Conservation (phyloP, 768 basidiomycete species). For the Epithele typhae region DNA sequence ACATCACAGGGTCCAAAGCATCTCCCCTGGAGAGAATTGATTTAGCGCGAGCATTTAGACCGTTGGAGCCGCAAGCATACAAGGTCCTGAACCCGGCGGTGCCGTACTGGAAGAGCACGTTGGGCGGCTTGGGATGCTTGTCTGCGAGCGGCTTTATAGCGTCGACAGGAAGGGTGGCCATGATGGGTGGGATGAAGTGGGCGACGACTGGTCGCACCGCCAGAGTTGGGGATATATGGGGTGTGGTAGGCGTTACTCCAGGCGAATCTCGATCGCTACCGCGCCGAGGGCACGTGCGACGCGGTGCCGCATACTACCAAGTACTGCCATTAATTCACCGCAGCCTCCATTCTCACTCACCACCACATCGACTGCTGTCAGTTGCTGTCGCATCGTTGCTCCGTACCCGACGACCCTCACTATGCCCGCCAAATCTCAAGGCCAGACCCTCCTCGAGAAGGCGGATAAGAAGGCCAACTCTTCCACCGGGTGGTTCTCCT, state of each 20-base stretch:
- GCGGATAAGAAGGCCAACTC: conserved; percentile 91
- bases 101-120: conserved; percentile 78
- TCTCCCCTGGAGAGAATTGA: conserved; percentile 44
- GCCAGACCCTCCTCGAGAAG: conserved; percentile 71
- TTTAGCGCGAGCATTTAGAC: conserved; percentile 6
- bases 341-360: conserved; percentile 3
- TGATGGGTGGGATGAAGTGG: conserved; percentile 8
- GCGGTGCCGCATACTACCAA: conserved; percentile 1
- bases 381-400: background rate
- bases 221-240: conserved; percentile 1
- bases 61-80: conserved; percentile 45
- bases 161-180: conserved; percentile 30
- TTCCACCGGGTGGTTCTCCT: conserved; percentile 85
- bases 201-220: background rate
- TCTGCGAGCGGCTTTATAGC: conserved; percentile 48
- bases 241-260: background rate
- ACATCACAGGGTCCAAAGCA: conserved; percentile 85
- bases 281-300: conserved; percentile 13
- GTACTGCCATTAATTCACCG: background rate
- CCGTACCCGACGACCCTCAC: background rate
- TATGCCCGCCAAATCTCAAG: conserved; percentile 77
- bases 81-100: conserved; percentile 92
- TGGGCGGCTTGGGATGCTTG: conserved; percentile 66
- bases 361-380: background rate
- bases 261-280: conserved; percentile 14